Evolutionary conservation across 768 basidiomycete species (phyloP).

Genomic region (Psilocybe cyanescens): DNA sequence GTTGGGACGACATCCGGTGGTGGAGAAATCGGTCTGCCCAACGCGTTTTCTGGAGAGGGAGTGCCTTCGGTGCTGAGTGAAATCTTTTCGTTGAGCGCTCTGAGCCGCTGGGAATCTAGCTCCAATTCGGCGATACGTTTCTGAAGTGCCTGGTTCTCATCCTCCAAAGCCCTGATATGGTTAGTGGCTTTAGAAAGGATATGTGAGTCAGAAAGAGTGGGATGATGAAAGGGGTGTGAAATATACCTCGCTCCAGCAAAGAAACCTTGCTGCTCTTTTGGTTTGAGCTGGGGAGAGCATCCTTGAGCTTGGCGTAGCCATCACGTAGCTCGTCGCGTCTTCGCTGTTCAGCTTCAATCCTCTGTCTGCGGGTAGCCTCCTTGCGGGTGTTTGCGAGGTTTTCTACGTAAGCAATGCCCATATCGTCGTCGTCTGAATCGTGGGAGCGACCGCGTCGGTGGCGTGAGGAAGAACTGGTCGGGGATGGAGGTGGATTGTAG

Average conservation of each 20-base stretch:
- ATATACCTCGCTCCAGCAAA: conserved; percentile 81
- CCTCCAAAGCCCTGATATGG: conserved; percentile 76
- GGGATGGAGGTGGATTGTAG: conserved; percentile 84
- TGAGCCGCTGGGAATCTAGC: conserved; percentile 70
- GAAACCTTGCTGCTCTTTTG: conserved; percentile 93
- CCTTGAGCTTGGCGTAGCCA: conserved; percentile 87
- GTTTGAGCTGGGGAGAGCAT: conserved; percentile 84
- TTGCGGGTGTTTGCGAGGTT: conserved; percentile 79
- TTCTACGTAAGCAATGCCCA: conserved; percentile 71
- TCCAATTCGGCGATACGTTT: conserved; percentile 69
- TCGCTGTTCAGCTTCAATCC: conserved; percentile 90
- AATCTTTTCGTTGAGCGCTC: conserved; percentile 83
- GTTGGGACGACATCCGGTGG: conserved; percentile 56
- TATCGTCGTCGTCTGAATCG: conserved; percentile 80
- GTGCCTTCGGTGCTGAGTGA: conserved; percentile 64
- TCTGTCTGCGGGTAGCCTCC: conserved; percentile 81
- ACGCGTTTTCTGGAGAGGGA: conserved; percentile 55
- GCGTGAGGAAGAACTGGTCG: conserved; percentile 67
- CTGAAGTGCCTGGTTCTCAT: conserved; percentile 72
- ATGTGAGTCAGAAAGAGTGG: conserved; percentile 13
- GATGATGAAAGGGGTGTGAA: conserved; percentile 8
- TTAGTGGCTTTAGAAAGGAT: conserved; percentile 61
- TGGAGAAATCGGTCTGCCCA: conserved; percentile 61
- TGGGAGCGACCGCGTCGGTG: conserved; percentile 73
- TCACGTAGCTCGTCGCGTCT: conserved; percentile 89